A percentile compares a stretch with the other conserved stretches of the same genome.
Evolutionary conservation across 23 red algal genomes (phyloP).

Genomic region (Gracilaria gracilis): DNA sequence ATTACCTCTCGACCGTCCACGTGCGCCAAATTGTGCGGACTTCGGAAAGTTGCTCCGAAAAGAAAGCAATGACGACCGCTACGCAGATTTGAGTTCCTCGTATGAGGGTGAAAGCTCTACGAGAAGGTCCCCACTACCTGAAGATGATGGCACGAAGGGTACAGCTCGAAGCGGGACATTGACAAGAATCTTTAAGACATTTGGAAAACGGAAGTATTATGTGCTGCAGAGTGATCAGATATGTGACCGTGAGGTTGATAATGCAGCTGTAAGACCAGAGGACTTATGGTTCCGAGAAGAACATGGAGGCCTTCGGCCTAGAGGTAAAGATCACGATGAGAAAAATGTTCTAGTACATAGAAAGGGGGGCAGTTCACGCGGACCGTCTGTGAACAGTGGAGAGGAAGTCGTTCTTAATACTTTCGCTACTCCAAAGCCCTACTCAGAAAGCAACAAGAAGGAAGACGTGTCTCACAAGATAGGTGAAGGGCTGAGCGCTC

Average conservation of each 20-base stretch:
- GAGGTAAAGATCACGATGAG: background rate
- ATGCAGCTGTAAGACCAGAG: background rate
- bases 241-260: background rate
- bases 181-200: background rate
- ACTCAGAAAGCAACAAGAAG: background rate
- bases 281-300: background rate
- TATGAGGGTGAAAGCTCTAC: background rate
- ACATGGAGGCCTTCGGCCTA: background rate
- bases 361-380: background rate
- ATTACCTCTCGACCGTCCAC: constrained; percentile 19
- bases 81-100: background rate
- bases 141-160: background rate
- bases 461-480: background rate
- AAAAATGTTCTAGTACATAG: background rate
- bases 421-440: background rate
- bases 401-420: background rate
- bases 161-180: background rate
- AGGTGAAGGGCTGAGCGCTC: background rate
- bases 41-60: background rate
- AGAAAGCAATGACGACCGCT: background rate
- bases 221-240: background rate
- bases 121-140: too few species aligned
- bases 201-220: background rate
- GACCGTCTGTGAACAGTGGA: background rate
- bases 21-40: constrained; percentile 7